phyloP scores from a whole-genome alignment of 2,329 filamentous ascomycete species.

The Stenocarpella maydis region DNA sequence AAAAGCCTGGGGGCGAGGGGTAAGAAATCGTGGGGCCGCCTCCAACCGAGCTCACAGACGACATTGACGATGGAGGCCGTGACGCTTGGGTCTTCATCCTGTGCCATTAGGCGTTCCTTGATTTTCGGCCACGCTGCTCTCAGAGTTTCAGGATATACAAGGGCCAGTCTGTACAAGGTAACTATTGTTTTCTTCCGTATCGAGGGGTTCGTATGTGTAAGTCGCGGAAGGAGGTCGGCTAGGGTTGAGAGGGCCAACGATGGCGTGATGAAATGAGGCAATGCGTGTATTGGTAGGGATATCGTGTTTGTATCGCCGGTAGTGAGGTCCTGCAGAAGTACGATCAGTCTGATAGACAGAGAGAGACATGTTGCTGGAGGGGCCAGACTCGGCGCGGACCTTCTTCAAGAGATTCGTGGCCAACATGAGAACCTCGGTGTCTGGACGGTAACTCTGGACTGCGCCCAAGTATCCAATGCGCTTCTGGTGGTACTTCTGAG shows the following conservation, averaged over 20 bases:
- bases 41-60: conserved; percentile 93
- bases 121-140: conserved; percentile 96
- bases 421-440: conserved; percentile 97
- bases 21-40: conserved; percentile 91
- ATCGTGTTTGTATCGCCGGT: conserved; percentile 78
- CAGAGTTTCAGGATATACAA: conserved; percentile 96
- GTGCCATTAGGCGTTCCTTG: conserved; percentile 91
- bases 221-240: conserved; percentile 82
- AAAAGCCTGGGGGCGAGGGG: conserved; percentile 91
- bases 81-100: conserved; percentile 88
- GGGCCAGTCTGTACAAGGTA: conserved; percentile 88
- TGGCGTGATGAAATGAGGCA: conserved; percentile 95
- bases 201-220: conserved; percentile 84
- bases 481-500: conserved; percentile 92
- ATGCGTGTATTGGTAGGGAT: conserved; percentile 83
- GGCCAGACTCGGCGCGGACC: conserved; percentile 51
- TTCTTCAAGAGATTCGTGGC: conserved; percentile 98
- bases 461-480: conserved; percentile 93
- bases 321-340: conserved; percentile 69
- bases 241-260: conserved; percentile 91
- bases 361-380: not conserved
- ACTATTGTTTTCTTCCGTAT: conserved; percentile 97
- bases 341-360: conserved; percentile 35
- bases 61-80: conserved; percentile 97
- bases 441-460: conserved; percentile 92